A percentile compares a stretch with the other conserved stretches of the same genome.
phyloP scores from a whole-genome alignment of 2,329 filamentous ascomycete species.

The Tricladium varicosporioides region DNA sequence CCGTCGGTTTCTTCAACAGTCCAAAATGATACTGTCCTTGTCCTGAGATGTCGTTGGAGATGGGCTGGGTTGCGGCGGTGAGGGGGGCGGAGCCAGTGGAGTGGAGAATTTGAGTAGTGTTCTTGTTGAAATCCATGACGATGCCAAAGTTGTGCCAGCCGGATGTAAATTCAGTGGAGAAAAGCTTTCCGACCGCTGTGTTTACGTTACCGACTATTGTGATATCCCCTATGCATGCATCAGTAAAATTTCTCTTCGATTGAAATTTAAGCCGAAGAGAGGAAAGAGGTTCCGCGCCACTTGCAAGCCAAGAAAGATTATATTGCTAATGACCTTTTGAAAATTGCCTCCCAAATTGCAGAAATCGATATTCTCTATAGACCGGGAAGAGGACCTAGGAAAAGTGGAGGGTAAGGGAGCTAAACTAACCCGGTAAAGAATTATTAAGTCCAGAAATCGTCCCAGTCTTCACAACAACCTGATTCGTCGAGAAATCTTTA shows the following conservation, averaged over 20 bases:
- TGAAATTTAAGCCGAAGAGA: too few relatives aligned
- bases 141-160: conserved; percentile 62
- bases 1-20: conserved; percentile 56
- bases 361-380: neutral
- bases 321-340: too few relatives aligned
- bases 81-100: conserved; percentile 47
- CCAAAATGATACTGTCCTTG: conserved; percentile 63
- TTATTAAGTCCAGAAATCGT: conserved; percentile 42
- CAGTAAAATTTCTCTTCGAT: too few relatives aligned
- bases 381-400: neutral
- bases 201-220: conserved; percentile 49
- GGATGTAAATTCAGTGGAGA: conserved; percentile 48
- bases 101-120: conserved; percentile 57
- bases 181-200: conserved; percentile 46
- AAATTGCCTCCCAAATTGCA: too few relatives aligned
- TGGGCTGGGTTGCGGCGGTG: conserved; percentile 43
- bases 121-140: conserved; percentile 54
- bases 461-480: conserved; percentile 55
- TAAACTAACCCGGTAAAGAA: neutral
- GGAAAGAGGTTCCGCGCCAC: too few relatives aligned
- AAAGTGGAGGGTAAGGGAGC: neutral
- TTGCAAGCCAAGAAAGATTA: too few relatives aligned
- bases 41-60: conserved; percentile 52
- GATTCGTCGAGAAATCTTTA: conserved; percentile 47
- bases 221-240: conserved; percentile 27